phyloP scores from a whole-genome alignment of 2,329 filamentous ascomycete genomes.

The Gremmenia infestans region DNA sequence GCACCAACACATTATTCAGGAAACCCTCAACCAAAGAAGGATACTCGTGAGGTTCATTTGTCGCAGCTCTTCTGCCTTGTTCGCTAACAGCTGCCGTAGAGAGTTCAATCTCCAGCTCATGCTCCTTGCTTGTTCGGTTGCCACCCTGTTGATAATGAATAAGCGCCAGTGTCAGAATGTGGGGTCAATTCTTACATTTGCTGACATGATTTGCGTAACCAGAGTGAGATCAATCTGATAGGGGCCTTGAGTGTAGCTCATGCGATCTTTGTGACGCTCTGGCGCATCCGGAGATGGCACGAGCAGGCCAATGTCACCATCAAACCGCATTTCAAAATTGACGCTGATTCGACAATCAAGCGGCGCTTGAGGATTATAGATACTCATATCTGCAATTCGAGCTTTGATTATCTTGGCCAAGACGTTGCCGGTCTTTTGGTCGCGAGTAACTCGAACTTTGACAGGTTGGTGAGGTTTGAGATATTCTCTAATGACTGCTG shows the following conservation, averaged over 20 bases:
- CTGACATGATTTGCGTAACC: slow-evolving; percentile 71
- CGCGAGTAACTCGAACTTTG: slow-evolving; percentile 70
- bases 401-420: slow-evolving; percentile 87
- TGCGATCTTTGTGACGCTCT: slow-evolving; percentile 79
- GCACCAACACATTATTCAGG: slow-evolving; percentile 55
- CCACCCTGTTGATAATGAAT: slow-evolving; percentile 16
- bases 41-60: slow-evolving; percentile 53
- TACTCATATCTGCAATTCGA: slow-evolving; percentile 80
- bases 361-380: slow-evolving; percentile 69
- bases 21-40: slow-evolving; percentile 66
- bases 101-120: slow-evolving; percentile 78
- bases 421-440: slow-evolving; percentile 65
- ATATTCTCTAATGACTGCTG: slow-evolving; percentile 57
- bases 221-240: slow-evolving; percentile 94
- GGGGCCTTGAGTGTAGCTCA: slow-evolving; percentile 83
- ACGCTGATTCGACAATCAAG: slow-evolving; percentile 93
- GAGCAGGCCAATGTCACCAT: slow-evolving; percentile 58
- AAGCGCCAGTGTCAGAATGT: not conserved
- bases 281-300: slow-evolving; percentile 35
- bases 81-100: slow-evolving; percentile 58
- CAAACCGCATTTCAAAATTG: slow-evolving; percentile 87
- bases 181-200: slow-evolving; percentile 28
- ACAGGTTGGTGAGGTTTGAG: slow-evolving; percentile 51
- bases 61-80: slow-evolving; percentile 55
- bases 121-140: slow-evolving; percentile 52